Percentiles rank a stretch among this genome's conserved stretches.
Evolutionary conservation across 208 protist genomes (phyloP).

Genomic region (Blastocrithidia nonstop): DNA sequence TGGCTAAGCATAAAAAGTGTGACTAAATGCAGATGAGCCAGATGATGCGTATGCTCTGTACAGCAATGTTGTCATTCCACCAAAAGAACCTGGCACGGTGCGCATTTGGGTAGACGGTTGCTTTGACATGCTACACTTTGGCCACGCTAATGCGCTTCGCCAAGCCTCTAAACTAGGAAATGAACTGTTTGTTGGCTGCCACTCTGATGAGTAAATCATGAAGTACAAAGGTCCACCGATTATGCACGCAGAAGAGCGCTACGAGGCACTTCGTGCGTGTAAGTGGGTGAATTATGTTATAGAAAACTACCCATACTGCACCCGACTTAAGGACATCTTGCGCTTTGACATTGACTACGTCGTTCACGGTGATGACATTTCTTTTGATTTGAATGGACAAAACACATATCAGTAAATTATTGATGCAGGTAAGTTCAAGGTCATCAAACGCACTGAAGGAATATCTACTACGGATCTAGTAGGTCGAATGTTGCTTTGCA

Average conservation of each 20-base stretch:
- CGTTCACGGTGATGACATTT: conserved; percentile 97
- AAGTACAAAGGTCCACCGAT: conserved; percentile 93
- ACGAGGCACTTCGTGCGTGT: conserved; percentile 88
- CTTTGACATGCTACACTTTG: conserved; percentile 87
- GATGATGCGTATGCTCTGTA: conserved; percentile 52
- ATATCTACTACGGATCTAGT: conserved; percentile 98
- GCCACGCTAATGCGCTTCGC: conserved; percentile 75
- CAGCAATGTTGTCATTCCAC: conserved; percentile 17
- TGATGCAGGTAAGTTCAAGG: conserved; percentile 74
- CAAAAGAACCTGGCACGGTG: conserved; percentile 45
- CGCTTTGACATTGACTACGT: conserved; percentile 90
- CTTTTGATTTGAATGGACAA: conserved; percentile 85
- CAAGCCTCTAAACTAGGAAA: conserved; percentile 83
- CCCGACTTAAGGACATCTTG: conserved; percentile 83
- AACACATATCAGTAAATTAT: conserved; percentile 94
- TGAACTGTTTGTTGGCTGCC: conserved; percentile 94
- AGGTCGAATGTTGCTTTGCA: conserved; percentile 93
- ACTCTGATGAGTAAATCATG: conserved; percentile 92
- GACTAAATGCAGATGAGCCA: conserved; percentile 52
- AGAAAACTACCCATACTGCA: conserved; percentile 89
- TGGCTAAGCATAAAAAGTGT: too few species aligned
- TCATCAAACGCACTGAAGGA: conserved; percentile 90
- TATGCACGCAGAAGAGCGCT: conserved; percentile 93
- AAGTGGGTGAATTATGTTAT: conserved; percentile 98
- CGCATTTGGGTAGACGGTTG: conserved; percentile 84